phyloP scores from a whole-genome alignment of 1,284 basidiomycete genomes.

The Neonothopanus nambi region DNA sequence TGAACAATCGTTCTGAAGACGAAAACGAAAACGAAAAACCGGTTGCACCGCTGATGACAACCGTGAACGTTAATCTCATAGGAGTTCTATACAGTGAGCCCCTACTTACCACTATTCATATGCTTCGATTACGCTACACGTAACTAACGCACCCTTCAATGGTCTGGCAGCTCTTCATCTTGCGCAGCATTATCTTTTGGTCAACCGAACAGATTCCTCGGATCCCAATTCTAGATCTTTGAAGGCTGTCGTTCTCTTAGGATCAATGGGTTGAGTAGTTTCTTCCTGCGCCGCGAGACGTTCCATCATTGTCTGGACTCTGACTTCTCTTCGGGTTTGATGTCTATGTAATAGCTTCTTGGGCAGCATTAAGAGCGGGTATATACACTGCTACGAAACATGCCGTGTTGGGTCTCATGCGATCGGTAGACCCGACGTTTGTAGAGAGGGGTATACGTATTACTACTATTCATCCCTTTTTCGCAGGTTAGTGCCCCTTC shows the following conservation, averaged over 20 bases:
- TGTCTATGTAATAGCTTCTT: conserved; percentile 51
- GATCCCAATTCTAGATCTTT: conserved; percentile 35
- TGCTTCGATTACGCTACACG: no score
- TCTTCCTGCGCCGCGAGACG: no score
- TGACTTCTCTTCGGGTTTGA: conserved; percentile 9
- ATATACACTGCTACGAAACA: conserved; percentile 55
- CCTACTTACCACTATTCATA: not conserved
- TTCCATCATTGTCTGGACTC: no score
- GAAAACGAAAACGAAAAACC: conserved; percentile 39
- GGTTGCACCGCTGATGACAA: conserved; percentile 38
- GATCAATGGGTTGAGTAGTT: conserved; percentile 48
- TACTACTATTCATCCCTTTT: conserved; percentile 53
- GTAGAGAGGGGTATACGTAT: conserved; percentile 43
- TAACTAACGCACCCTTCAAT: no score
- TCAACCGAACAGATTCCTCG: conserved; percentile 34
- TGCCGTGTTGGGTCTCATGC: conserved; percentile 54
- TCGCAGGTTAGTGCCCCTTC: conserved; percentile 36
- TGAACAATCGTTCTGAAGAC: no score
- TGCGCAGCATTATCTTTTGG: conserved; percentile 49
- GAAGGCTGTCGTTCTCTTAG: conserved; percentile 54
- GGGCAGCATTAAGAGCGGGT: conserved; percentile 44
- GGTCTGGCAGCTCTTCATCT: conserved; percentile 43
- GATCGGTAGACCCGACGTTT: conserved; percentile 41
- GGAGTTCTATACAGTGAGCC: conserved; percentile 52
- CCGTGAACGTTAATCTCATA: conserved; percentile 53